Percentiles rank a stretch among this genome's conserved stretches.
These are phyloP conservation scores for Saccharomycopsis sp. DNA, from an alignment of 805 yeast genomes.

Conservation along the genomic window DNA sequence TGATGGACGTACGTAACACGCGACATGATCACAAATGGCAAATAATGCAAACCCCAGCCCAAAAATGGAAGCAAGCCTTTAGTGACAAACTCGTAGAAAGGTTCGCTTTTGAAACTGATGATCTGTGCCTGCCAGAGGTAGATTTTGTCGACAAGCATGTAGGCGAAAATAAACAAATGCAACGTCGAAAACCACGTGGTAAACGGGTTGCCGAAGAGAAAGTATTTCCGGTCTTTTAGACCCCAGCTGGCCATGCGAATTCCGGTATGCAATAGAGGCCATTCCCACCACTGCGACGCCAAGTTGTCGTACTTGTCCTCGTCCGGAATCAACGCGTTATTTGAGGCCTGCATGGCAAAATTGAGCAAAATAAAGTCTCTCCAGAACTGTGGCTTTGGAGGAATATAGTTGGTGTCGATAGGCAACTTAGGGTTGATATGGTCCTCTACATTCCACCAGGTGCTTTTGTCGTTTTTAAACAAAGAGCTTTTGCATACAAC, in stretches of 20 bases:
- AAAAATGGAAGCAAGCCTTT: slow-evolving; percentile 80
- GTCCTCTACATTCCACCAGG: slow-evolving; percentile 80
- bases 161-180: slow-evolving; percentile 35
- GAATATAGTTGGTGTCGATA: slow-evolving; percentile 29
- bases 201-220: slow-evolving; percentile 59
- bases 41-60: slow-evolving; percentile 84
- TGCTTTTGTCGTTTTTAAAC: slow-evolving; percentile 48
- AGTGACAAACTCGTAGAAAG: slow-evolving; percentile 38
- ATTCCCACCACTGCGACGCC: slow-evolving; percentile 76
- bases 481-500: slow-evolving; percentile 58
- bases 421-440: slow-evolving; percentile 48
- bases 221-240: slow-evolving; percentile 47
- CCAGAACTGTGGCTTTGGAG: slow-evolving; percentile 50
- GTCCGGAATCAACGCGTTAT: slow-evolving; percentile 77
- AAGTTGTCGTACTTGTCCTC: slow-evolving; percentile 61
- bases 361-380: slow-evolving; percentile 66
- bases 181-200: slow-evolving; percentile 56
- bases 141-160: slow-evolving; percentile 27
- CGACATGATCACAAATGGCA: slow-evolving; percentile 89
- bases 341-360: slow-evolving; percentile 77
- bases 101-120: slow-evolving; percentile 35
- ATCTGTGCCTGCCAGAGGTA: slow-evolving; percentile 67
- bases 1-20: slow-evolving; percentile 97
- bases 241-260: slow-evolving; percentile 77
- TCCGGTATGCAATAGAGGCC: slow-evolving; percentile 68